These are phyloP conservation scores for Verticillium isaacii DNA, from an alignment of 2,329 filamentous ascomycete genomes.

Conservation along the genomic window DNA sequence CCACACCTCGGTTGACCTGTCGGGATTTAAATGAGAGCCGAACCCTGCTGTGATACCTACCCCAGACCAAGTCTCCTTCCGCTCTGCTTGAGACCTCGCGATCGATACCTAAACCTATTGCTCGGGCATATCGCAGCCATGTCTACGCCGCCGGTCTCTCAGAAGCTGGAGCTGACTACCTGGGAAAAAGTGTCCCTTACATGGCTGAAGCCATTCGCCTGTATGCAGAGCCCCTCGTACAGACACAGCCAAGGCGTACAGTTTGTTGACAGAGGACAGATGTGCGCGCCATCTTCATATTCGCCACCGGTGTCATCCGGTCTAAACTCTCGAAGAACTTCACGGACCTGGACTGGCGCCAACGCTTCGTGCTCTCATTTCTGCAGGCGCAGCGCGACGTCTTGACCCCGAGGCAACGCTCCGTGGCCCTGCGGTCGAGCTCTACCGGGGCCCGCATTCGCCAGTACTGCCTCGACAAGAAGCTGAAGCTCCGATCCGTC, in stretches of 20 bases:
- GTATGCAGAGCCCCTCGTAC: background rate
- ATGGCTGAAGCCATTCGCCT: background rate
- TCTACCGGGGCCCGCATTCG: background rate
- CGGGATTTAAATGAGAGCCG: background rate
- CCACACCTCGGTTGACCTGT: background rate
- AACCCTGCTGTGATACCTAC: too few species aligned
- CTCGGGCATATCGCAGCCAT: background rate
- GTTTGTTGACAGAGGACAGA: background rate
- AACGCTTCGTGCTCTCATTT: conserved; percentile 1
- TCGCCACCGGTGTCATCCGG: background rate
- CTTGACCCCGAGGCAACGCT: background rate
- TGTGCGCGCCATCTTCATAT: background rate
- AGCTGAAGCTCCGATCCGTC: conserved; percentile 2
- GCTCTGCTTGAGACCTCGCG: too few species aligned
- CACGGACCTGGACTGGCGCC: conserved; percentile 7
- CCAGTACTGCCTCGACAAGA: background rate
- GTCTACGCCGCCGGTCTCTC: background rate
- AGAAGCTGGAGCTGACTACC: background rate
- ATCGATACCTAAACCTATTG: background rate
- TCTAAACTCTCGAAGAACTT: background rate
- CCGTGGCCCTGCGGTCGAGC: background rate
- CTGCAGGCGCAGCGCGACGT: background rate
- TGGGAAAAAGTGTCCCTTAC: background rate
- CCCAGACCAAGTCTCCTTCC: too few species aligned
- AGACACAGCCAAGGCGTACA: background rate